These are phyloP conservation scores for Moesziomyces globuligerus DNA, from an alignment of 1,284 basidiomycete species.

Conservation along the genomic window DNA sequence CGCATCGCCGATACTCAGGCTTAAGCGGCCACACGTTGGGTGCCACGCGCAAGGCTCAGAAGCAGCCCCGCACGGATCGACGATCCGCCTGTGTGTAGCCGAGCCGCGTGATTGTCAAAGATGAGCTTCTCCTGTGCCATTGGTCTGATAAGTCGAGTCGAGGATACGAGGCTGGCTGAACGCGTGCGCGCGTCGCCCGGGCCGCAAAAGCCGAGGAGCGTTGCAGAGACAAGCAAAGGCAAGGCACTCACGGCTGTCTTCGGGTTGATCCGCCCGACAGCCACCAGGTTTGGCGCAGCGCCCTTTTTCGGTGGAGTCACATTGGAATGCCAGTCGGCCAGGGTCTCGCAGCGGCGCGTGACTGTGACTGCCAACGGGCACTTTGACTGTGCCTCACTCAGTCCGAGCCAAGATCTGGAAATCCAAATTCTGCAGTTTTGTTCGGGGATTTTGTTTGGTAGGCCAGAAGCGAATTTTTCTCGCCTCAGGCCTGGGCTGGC, in stretches of 20 bases:
- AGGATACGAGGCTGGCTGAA: not conserved
- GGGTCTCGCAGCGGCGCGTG: not conserved
- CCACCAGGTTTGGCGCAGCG: not conserved
- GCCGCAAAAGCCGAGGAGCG: slow-evolving; percentile 15
- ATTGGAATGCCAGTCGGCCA: not conserved
- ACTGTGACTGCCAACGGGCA: not conserved
- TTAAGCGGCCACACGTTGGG: slow-evolving; percentile 5
- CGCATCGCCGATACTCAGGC: slow-evolving; percentile 28
- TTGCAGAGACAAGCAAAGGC: too few relatives aligned
- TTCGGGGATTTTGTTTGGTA: too few relatives aligned
- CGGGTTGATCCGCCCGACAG: not conserved
- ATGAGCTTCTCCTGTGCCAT: not conserved
- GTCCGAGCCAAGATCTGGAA: not conserved
- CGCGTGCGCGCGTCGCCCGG: not conserved
- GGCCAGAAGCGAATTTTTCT: too few relatives aligned
- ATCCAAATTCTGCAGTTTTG: too few relatives aligned
- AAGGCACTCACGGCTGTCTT: not conserved
- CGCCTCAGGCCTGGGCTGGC: too few relatives aligned
- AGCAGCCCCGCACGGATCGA: not conserved
- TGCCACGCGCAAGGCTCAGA: slow-evolving; percentile 1
- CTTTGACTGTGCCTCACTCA: not conserved
- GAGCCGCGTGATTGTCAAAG: not conserved
- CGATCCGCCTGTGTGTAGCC: not conserved
- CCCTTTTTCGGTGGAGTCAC: not conserved
- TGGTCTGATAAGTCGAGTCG: not conserved